Evolutionary conservation across 2,329 filamentous ascomycete genomes (phyloP).

Genomic region (Xylaria sp.): DNA sequence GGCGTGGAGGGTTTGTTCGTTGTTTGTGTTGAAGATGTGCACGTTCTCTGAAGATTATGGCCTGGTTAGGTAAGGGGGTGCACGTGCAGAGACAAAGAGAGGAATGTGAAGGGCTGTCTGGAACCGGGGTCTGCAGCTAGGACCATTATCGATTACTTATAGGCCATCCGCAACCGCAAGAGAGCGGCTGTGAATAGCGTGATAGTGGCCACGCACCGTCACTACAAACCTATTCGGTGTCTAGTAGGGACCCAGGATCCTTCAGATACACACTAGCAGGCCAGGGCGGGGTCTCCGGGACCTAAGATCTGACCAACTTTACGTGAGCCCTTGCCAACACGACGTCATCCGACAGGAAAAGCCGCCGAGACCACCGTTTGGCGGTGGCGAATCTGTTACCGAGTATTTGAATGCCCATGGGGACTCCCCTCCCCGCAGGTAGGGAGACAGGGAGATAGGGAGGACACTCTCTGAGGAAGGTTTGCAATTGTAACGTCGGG

Average conservation of each 20-base stretch:
- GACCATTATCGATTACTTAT: too few relatives aligned
- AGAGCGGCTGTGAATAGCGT: slow-evolving; percentile 10
- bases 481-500: not conserved
- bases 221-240: slow-evolving; percentile 10
- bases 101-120: not conserved
- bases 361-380: slow-evolving; percentile 20
- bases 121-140: not conserved
- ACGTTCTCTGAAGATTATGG: slow-evolving; percentile 2
- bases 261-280: too few relatives aligned
- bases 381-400: not conserved
- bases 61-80: slow-evolving; percentile 4
- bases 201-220: slow-evolving; percentile 16
- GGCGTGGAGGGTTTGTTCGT: not conserved
- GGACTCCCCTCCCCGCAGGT: not conserved
- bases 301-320: slow-evolving; percentile 17
- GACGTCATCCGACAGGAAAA: slow-evolving; percentile 24
- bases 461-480: too few relatives aligned
- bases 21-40: not conserved
- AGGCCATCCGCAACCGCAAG: slow-evolving; percentile 4
- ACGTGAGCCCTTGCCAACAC: slow-evolving; percentile 13
- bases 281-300: slow-evolving; percentile 26
- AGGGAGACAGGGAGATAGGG: too few relatives aligned
- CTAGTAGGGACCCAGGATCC: too few relatives aligned
- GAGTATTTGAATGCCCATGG: not conserved
- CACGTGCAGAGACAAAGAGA: not conserved